phyloP scores from a whole-genome alignment of 768 basidiomycete species.

The Leccinum uliginosum region DNA sequence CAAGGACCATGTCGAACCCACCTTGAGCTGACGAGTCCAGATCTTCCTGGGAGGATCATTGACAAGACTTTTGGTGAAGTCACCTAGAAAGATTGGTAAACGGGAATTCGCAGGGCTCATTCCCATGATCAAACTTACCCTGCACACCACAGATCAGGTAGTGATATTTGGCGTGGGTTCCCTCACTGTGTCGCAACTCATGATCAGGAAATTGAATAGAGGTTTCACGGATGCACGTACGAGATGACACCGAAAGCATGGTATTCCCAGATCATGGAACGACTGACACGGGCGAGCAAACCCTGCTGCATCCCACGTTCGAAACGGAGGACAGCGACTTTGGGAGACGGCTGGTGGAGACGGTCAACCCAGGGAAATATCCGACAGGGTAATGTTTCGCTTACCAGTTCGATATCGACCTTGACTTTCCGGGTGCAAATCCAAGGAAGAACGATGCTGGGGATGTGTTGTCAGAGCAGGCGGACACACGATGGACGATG shows the following conservation, averaged over 20 bases:
- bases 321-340: slow-evolving; percentile 76
- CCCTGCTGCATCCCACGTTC: slow-evolving; percentile 84
- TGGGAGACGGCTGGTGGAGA: slow-evolving; percentile 59
- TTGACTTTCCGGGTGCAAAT: slow-evolving; percentile 67
- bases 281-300: slow-evolving; percentile 68
- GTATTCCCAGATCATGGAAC: slow-evolving; percentile 72
- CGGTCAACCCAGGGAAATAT: not conserved
- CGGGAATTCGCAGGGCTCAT: not conserved
- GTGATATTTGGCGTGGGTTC: slow-evolving; percentile 67
- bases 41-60: slow-evolving; percentile 62
- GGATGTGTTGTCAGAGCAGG: slow-evolving; percentile 1
- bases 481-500: not conserved
- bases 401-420: slow-evolving; percentile 72
- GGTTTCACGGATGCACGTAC: slow-evolving; percentile 34
- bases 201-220: slow-evolving; percentile 9
- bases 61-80: slow-evolving; percentile 73
- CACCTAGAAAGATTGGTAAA: slow-evolving; percentile 37
- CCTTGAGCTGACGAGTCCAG: slow-evolving; percentile 82
- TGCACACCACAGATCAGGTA: slow-evolving; percentile 82
- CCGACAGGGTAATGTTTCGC: slow-evolving; percentile 19
- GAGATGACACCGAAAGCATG: slow-evolving; percentile 79
- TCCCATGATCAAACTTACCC: slow-evolving; percentile 29
- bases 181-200: slow-evolving; percentile 45
- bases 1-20: slow-evolving; percentile 20
- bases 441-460: slow-evolving; percentile 71